Percentiles rank a stretch among this genome's conserved stretches.
phyloP scores from a whole-genome alignment of 139 green algal genomes.

The Chlorella sp. region DNA sequence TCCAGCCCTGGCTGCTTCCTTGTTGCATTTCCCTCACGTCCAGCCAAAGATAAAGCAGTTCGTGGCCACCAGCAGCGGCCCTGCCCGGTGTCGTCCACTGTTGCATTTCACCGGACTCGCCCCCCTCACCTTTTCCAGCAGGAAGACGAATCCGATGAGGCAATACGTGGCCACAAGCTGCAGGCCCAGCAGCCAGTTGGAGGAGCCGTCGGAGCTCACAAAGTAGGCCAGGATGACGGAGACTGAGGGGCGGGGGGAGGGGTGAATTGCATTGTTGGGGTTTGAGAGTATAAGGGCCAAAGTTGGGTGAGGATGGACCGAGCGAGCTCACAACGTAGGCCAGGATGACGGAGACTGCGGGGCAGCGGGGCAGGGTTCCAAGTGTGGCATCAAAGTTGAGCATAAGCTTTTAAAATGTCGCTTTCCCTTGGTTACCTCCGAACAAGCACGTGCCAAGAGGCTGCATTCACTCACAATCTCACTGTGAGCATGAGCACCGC shows the following conservation, averaged over 20 bases:
- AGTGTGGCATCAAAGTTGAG: constrained; percentile 71
- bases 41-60: too few species aligned
- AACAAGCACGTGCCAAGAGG: too few species aligned
- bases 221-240: constrained; percentile 84
- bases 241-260: constrained; percentile 8
- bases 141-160: constrained; percentile 51
- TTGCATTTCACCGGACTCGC: too few species aligned
- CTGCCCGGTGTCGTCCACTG: too few species aligned
- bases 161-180: constrained; percentile 71
- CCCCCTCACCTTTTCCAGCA: constrained; percentile 8
- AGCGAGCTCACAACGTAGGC: constrained; percentile 79
- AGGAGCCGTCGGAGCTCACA: constrained; percentile 71
- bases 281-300: background rate
- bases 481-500: constrained; percentile 45
- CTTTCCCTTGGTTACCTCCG: too few species aligned
- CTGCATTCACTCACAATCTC: background rate
- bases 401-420: too few species aligned
- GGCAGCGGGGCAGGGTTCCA: too few species aligned
- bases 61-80: too few species aligned
- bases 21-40: too few species aligned
- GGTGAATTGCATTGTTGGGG: background rate
- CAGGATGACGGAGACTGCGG: constrained; percentile 73
- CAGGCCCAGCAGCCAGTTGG: constrained; percentile 85
- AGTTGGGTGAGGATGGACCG: constrained; percentile 49
- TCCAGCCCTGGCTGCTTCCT: too few species aligned